Percentiles rank a stretch among this genome's conserved stretches.
phyloP scores from a whole-genome alignment of 2,329 filamentous ascomycete species.

The Colletotrichum ledebouriae region DNA sequence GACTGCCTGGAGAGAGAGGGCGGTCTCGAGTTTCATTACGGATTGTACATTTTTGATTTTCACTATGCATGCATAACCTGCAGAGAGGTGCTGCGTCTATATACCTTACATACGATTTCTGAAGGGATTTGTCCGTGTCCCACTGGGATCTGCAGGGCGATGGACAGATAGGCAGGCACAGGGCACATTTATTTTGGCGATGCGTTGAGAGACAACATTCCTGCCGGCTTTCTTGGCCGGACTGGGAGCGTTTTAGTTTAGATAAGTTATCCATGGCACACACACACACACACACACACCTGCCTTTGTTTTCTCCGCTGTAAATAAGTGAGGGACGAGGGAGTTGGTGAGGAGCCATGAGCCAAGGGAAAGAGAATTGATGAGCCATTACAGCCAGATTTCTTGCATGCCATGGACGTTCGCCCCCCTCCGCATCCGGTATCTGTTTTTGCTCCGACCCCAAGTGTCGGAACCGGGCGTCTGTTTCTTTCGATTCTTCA shows the following conservation, averaged over 20 bases:
- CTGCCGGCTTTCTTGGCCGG: conserved; percentile 36
- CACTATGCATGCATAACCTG: conserved; percentile 21
- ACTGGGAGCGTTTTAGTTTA: conserved; percentile 17
- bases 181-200: conserved; percentile 31
- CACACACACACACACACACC: neutral
- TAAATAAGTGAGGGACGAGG: conserved; percentile 27
- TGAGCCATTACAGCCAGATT: conserved; percentile 18
- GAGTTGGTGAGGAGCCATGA: conserved; percentile 4
- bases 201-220: conserved; percentile 43
- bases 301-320: conserved; percentile 2
- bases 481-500: neutral
- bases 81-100: conserved; percentile 11
- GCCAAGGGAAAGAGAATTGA: conserved; percentile 26
- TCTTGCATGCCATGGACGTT: conserved; percentile 17
- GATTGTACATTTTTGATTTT: conserved; percentile 20
- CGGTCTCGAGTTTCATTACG: conserved; percentile 21
- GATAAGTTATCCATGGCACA: conserved; percentile 30
- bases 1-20: conserved; percentile 7
- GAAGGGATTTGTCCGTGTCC: conserved; percentile 14
- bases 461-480: conserved; percentile 20
- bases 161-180: conserved; percentile 16
- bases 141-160: conserved; percentile 26
- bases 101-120: conserved; percentile 20
- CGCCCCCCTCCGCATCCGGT: neutral
- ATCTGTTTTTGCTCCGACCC: conserved; percentile 20